These are phyloP conservation scores for Nematocida ironsii DNA, from an alignment of 371 early-diverging fungal genomes.

Conservation along the genomic window DNA sequence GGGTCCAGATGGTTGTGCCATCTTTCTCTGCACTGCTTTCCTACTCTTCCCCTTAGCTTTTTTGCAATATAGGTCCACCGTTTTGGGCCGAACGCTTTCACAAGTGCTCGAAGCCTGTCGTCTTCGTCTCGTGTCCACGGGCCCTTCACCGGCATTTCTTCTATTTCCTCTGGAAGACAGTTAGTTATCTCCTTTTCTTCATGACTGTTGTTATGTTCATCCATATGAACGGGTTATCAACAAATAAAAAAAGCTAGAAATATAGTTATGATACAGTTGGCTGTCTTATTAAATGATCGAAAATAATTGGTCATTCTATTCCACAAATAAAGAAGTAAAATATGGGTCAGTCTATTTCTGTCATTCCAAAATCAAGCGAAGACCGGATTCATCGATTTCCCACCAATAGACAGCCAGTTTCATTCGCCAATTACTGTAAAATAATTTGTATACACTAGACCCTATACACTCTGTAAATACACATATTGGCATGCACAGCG, in stretches of 20 bases:
- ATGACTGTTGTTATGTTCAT: slow-evolving; percentile 51
- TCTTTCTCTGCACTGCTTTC: slow-evolving; percentile 71
- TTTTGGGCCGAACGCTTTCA: slow-evolving; percentile 65
- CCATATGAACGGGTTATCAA: slow-evolving; percentile 63
- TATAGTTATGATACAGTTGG: slow-evolving; percentile 50
- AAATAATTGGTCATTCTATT: slow-evolving; percentile 5
- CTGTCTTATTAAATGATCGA: slow-evolving; percentile 16
- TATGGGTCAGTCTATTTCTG: no score
- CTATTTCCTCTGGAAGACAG: slow-evolving; percentile 16
- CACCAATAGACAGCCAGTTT: no score
- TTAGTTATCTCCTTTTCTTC: slow-evolving; percentile 22
- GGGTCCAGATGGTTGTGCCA: slow-evolving; percentile 71
- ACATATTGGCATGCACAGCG: no score
- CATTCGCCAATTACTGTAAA: no score
- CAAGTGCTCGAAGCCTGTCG: slow-evolving; percentile 58
- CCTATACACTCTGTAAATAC: no score
- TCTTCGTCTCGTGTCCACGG: slow-evolving; percentile 71
- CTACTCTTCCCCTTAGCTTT: slow-evolving; percentile 65
- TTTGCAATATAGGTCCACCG: slow-evolving; percentile 70
- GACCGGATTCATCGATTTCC: no score
- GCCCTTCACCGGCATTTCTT: slow-evolving; percentile 65
- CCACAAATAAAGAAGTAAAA: background rate
- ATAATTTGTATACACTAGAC: no score
- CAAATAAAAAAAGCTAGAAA: slow-evolving; percentile 60
- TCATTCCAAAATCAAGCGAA: no score